Evolutionary conservation across 23 red algal species (phyloP).

Genomic region (Gracilariopsis chorda): DNA sequence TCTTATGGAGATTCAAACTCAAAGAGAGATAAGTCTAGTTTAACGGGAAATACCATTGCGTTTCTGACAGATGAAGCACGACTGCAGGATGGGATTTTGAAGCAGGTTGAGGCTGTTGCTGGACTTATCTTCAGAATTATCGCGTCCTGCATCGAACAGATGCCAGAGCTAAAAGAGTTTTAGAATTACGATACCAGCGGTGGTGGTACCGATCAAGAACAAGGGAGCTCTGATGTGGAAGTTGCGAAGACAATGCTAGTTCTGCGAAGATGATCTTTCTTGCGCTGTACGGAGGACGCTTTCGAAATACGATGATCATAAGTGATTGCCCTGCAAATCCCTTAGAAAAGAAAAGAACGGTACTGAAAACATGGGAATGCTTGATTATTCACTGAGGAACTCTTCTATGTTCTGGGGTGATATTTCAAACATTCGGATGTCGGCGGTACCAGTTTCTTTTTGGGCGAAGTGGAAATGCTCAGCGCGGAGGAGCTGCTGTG

Average conservation of each 20-base stretch:
- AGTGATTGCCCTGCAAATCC: no score
- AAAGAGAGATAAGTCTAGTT: neutral
- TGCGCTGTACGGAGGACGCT: no score
- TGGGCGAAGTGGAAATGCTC: slow-evolving; percentile 5
- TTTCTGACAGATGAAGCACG: neutral
- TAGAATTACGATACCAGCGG: no score
- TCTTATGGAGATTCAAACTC: neutral
- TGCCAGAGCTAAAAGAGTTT: neutral
- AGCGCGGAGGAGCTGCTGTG: slow-evolving; percentile 31
- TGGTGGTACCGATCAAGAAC: no score
- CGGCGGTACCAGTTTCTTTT: neutral
- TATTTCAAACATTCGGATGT: neutral
- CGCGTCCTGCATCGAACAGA: neutral
- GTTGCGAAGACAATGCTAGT: no score
- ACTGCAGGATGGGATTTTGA: neutral
- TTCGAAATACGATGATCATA: no score
- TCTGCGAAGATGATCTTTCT: no score
- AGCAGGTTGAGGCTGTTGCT: neutral
- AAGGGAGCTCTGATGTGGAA: no score
- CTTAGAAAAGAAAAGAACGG: no score
- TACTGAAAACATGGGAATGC: no score
- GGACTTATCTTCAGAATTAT: neutral
- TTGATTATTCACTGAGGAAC: neutral
- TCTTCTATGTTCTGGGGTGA: slow-evolving; percentile 10
- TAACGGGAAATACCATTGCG: neutral